phyloP scores from a whole-genome alignment of 2,329 filamentous ascomycete genomes.

The Pseudogymnoascus sp. region DNA sequence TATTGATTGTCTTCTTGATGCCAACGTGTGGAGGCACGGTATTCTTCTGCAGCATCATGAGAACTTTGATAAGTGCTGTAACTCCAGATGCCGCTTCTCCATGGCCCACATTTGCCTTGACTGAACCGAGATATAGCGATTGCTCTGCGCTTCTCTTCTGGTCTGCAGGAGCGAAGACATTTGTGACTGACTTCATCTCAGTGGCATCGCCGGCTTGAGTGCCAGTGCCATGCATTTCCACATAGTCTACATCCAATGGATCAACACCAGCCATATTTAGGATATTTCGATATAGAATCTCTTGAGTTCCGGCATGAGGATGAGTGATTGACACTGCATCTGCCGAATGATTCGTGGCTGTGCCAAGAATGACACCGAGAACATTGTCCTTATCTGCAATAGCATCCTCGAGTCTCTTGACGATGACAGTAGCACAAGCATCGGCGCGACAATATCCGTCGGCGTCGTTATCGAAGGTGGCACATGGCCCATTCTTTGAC shows the following conservation, averaged over 20 bases:
- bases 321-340: conserved; percentile 79
- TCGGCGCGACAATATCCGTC: conserved; percentile 52
- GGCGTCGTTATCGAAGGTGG: conserved; percentile 42
- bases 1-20: conserved; percentile 32
- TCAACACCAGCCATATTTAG: conserved; percentile 68
- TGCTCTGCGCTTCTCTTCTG: conserved; percentile 39
- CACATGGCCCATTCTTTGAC: conserved; percentile 39
- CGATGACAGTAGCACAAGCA: conserved; percentile 41
- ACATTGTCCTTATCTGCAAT: conserved; percentile 45
- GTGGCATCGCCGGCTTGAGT: conserved; percentile 78
- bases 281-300: conserved; percentile 62
- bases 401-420: conserved; percentile 47
- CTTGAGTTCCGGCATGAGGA: conserved; percentile 72
- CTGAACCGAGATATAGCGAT: conserved; percentile 43
- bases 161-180: conserved; percentile 52
- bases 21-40: conserved; percentile 29
- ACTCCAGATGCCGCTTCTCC: conserved; percentile 32
- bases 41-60: conserved; percentile 30
- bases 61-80: conserved; percentile 30
- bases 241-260: conserved; percentile 70
- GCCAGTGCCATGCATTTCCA: conserved; percentile 87
- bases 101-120: conserved; percentile 34
- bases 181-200: conserved; percentile 73
- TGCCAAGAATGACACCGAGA: conserved; percentile 55
- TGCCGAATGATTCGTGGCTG: conserved; percentile 75